Evolutionary conservation across 2,329 filamentous ascomycete species (phyloP).

Genomic region (Ophiognomonia clavigignenti-juglandacearum): DNA sequence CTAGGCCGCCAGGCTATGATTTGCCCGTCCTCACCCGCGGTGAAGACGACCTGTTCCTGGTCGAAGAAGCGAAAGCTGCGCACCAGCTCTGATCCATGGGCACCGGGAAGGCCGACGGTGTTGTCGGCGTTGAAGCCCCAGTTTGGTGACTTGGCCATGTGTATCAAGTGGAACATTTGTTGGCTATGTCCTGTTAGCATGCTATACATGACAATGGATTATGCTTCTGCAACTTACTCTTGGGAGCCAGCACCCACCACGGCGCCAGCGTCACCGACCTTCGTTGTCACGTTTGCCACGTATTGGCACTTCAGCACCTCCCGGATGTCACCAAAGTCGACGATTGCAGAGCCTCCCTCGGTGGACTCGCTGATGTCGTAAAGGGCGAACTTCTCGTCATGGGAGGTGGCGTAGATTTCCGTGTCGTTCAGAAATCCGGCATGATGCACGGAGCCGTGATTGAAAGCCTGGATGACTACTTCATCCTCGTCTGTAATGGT

Average conservation of each 20-base stretch:
- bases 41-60: conserved; percentile 53
- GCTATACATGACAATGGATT: no score
- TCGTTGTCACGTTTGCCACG: conserved; percentile 60
- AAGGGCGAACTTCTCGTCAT: conserved; percentile 72
- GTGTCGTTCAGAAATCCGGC: conserved; percentile 64
- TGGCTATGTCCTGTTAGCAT: conserved; percentile 38
- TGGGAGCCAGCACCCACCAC: conserved; percentile 63
- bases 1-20: conserved; percentile 51
- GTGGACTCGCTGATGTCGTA: conserved; percentile 63
- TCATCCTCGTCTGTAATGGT: conserved; percentile 70
- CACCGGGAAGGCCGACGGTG: conserved; percentile 55
- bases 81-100: conserved; percentile 60
- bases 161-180: conserved; percentile 55
- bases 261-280: conserved; percentile 53
- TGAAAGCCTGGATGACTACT: conserved; percentile 71
- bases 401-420: conserved; percentile 67
- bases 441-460: conserved; percentile 71
- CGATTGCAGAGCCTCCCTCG: conserved; percentile 51
- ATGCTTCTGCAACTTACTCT: conserved; percentile 60
- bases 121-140: conserved; percentile 54
- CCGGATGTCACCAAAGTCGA: conserved; percentile 65
- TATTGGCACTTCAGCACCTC: conserved; percentile 66
- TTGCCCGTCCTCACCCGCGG: conserved; percentile 53
- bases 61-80: conserved; percentile 61
- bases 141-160: conserved; percentile 45